Evolutionary conservation across 2,329 filamentous ascomycete species (phyloP).

Genomic region (Fusarium cicatricum): DNA sequence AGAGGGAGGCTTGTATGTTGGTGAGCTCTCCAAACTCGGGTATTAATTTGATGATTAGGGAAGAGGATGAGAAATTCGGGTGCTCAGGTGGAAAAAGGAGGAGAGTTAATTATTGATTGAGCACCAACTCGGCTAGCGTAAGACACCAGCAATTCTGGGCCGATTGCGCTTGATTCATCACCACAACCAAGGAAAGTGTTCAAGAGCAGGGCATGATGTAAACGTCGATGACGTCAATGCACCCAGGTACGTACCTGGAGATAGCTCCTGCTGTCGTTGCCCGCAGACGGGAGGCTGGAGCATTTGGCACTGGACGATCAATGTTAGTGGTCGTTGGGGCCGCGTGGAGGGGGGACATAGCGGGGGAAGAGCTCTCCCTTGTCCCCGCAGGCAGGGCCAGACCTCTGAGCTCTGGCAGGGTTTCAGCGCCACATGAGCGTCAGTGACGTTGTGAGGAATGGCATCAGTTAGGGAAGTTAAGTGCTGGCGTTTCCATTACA

Average conservation of each 20-base stretch:
- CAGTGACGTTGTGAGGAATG: slow-evolving; percentile 12
- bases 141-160: slow-evolving; percentile 15
- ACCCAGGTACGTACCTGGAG: slow-evolving; percentile 10
- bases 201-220: slow-evolving; percentile 24
- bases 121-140: slow-evolving; percentile 24
- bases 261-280: neutral
- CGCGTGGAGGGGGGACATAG: slow-evolving; percentile 23
- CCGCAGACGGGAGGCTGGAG: slow-evolving; percentile 7
- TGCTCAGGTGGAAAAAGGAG: slow-evolving; percentile 2
- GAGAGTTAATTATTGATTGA: slow-evolving; percentile 26
- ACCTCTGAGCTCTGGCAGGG: slow-evolving; percentile 4
- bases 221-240: slow-evolving; percentile 40
- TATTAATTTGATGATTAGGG: neutral
- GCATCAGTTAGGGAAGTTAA: neutral
- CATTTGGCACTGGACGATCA: slow-evolving; percentile 18
- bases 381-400: slow-evolving; percentile 15
- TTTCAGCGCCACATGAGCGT: slow-evolving; percentile 13
- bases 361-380: neutral
- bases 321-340: slow-evolving; percentile 26
- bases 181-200: slow-evolving; percentile 26
- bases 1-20: slow-evolving; percentile 6
- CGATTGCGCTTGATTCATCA: slow-evolving; percentile 30
- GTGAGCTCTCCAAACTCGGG: slow-evolving; percentile 18
- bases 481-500: neutral
- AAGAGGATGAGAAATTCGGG: neutral